phyloP scores from a whole-genome alignment of 352 stramenopile genomes.

The Chrysophaeum taylorii region DNA sequence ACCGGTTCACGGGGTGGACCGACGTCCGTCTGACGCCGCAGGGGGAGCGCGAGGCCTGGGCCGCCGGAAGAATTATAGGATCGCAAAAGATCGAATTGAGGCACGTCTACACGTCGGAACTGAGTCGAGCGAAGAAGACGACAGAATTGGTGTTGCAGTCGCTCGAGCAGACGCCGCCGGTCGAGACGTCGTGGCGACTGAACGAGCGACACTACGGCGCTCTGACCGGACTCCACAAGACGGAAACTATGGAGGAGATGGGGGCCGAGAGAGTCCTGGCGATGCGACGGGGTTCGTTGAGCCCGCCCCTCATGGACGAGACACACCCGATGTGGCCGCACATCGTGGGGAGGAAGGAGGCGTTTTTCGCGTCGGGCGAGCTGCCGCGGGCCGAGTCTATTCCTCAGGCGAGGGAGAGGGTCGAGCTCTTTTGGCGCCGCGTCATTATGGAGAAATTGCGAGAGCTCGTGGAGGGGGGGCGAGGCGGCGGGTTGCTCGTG shows the following conservation, averaged over 20 bases:
- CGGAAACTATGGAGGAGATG: neutral
- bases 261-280: neutral
- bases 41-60: conserved; percentile 62
- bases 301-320: neutral
- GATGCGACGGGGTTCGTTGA: neutral
- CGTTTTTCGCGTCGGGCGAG: too few relatives aligned
- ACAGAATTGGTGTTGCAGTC: neutral
- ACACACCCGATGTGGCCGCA: neutral
- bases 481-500: too few relatives aligned
- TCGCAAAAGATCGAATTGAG: neutral
- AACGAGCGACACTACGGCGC: conserved; percentile 76
- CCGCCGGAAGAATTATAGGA: conserved; percentile 44
- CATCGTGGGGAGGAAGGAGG: neutral
- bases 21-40: conserved; percentile 61
- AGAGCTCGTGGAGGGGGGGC: too few relatives aligned
- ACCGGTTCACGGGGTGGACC: conserved; percentile 78
- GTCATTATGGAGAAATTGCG: too few relatives aligned
- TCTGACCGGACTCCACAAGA: conserved; percentile 70
- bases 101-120: neutral
- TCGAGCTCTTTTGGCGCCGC: too few relatives aligned
- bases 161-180: neutral
- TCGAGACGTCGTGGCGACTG: conserved; percentile 49
- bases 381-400: too few relatives aligned
- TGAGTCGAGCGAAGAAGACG: neutral
- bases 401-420: too few relatives aligned